Base-by-base conservation (phyloP, 2,329 filamentous ascomycete species). In the Waltergamsia citrina region DNA sequence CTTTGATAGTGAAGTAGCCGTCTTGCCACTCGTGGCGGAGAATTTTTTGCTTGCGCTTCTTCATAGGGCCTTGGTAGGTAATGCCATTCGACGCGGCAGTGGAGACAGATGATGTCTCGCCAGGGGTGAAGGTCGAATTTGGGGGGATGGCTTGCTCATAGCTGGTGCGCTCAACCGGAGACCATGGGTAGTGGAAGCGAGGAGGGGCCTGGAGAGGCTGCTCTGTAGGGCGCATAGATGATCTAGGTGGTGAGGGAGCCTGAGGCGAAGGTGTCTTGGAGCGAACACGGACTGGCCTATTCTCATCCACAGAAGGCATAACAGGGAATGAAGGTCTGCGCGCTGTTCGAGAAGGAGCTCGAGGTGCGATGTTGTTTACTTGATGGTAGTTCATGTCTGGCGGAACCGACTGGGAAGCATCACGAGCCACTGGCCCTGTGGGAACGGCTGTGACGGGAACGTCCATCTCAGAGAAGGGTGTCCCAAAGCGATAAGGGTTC, bases 1-100 rank as follows among this genome's bases (percentile, higher is more conserved):
- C 81, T 48, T 79, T 78, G 42, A 95, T 79, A 18, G 85, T 86
- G 56, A 92, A 93, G 63, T 90, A 92, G 46, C 86, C 81, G 54
- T 93, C 85, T 50, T 87, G 78, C 88, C 88, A 95, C 62, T 95
- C 88, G 56, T 94, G 85, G 28, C 86, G 84, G 40, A 94, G 74
- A 66, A 94, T 78, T 50, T 78, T 79, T 22, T 82, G 93, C 63
- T 86, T 86, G 52, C 90, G 85, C 69, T 94, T 94, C 69, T 86
- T 88, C 78, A 98, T 94, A 58, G 80, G 87, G 2, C 92, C 92
- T 32, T 84, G 75, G 57, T 88, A 85, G 22, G 75, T 74, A 41
- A 81, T 60, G 37, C 76, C 74, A 34, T 68, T 62, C 33, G 54
- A 50, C 38, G 58, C 55, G 45, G 50, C 45, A 37, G 52, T 42